Evolutionary conservation across 2,329 filamentous ascomycete species (phyloP).

Genomic region (Pestalotiopsis sp.): DNA sequence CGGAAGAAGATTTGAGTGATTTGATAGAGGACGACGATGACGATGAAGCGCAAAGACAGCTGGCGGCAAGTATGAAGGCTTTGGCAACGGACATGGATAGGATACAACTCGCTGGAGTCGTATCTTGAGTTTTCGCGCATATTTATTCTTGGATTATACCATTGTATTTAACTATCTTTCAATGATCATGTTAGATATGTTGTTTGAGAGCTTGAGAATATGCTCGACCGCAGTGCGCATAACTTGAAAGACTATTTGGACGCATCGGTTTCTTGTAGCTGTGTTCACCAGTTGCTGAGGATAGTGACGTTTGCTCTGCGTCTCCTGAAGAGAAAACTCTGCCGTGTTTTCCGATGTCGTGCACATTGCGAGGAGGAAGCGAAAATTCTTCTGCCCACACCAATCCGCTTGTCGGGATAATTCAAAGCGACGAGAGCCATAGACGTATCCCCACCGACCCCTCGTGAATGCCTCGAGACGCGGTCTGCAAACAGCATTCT

Average conservation of each 20-base stretch:
- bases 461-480: background rate
- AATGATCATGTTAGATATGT: too few relatives aligned
- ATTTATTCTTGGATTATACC: background rate
- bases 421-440: background rate
- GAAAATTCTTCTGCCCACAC: too few relatives aligned
- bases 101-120: constrained; percentile 21
- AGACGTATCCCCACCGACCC: background rate
- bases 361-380: too few relatives aligned
- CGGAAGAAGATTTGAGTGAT: constrained; percentile 30
- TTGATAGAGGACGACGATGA: constrained; percentile 25
- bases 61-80: constrained; percentile 3
- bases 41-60: constrained; percentile 10
- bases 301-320: too few relatives aligned
- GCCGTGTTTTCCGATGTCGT: too few relatives aligned
- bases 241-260: too few relatives aligned
- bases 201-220: too few relatives aligned
- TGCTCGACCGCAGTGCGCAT: too few relatives aligned
- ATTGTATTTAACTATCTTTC: background rate
- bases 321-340: too few relatives aligned
- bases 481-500: background rate
- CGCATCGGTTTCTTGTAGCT: too few relatives aligned
- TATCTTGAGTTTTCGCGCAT: background rate
- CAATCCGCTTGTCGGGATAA: background rate
- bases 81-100: constrained; percentile 29
- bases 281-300: too few relatives aligned